Evolutionary conservation across 208 protist genomes (phyloP), one percentile per base, ranked within the genome.

Genomic region (Blastocrithidia nonstop): DNA sequence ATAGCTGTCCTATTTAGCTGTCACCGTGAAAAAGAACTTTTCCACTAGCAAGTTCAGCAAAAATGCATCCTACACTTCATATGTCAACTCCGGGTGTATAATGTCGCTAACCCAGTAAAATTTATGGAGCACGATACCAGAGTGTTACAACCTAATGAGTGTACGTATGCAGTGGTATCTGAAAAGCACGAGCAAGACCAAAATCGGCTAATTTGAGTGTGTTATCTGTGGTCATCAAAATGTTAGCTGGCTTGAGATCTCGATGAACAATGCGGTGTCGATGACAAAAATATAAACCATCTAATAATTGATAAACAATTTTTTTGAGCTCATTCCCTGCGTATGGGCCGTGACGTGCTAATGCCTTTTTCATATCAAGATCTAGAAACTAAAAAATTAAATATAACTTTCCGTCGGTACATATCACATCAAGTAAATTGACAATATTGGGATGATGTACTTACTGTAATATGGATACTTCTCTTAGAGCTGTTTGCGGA

Each of bases 71-170:
- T 35, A 98, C 88, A 44, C 89, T 97, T 98, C 99, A 99, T 29
- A 99, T 96, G 75, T 99, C 99, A 6, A 99, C 95, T 1, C 97
- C 86, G 1, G 97, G 97, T 0, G 92, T 95, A 77, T 99, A 99
- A 52, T 98, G 91, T 48, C 91, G 94, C 44, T 93, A 91, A 5
- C 98, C 98, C 16, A 99, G 77, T 6, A 99, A 80, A 38, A 99
- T 97, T 66, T 99, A 98, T 19, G 98, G 99, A 0, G 99, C 96
- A 38, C 99, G 71, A 67, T 99, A 99, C 99, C 98, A 99, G 22
- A 99, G 80, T 9, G 99, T 99, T 9, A 99, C 97, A 21, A 98
- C 97, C 63, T 99, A 97, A 66, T 99, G 96, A 1, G 97, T 99
- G 66, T 98, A 99, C 17, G 92, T 97, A 57, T 96, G 91, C 45